Conservation (phyloP, 352 stramenopile species). For the Elongisporangium senticosum region DNA sequence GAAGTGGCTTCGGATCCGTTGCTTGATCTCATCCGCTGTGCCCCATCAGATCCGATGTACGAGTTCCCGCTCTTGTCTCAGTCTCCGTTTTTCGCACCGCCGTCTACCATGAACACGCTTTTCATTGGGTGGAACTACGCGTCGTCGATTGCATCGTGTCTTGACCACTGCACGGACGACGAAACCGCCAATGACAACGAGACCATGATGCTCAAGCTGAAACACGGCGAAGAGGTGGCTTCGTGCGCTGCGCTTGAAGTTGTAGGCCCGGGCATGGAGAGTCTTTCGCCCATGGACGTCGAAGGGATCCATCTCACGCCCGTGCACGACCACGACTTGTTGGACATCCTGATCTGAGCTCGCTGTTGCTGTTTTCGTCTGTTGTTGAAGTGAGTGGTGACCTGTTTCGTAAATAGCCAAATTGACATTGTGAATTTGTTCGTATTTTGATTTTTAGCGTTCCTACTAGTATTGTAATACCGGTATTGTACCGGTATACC, state of each 20-base stretch:
- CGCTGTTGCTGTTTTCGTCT: neutral
- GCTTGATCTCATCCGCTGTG: neutral
- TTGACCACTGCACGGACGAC: neutral
- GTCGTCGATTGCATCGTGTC: neutral
- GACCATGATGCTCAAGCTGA: neutral
- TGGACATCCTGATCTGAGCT: neutral
- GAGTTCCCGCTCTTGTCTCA: neutral
- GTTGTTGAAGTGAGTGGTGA: neutral
- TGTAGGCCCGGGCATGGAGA: neutral
- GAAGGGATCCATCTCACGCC: neutral
- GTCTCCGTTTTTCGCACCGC: neutral
- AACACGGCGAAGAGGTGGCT: neutral
- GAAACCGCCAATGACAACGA: neutral
- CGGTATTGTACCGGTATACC: neutral
- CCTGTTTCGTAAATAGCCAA: neutral
- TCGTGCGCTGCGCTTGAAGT: neutral
- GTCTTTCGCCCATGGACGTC: neutral
- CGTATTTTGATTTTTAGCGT: neutral
- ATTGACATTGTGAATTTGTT: neutral
- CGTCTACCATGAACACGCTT: neutral
- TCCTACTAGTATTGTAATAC: no score
- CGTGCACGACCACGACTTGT: neutral
- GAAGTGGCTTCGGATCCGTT: slow-evolving; percentile 9
- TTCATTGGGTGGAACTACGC: neutral
- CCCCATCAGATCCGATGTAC: neutral